phyloP scores from a whole-genome alignment of 257 asterid genomes.

The Solanum etuberosum region DNA sequence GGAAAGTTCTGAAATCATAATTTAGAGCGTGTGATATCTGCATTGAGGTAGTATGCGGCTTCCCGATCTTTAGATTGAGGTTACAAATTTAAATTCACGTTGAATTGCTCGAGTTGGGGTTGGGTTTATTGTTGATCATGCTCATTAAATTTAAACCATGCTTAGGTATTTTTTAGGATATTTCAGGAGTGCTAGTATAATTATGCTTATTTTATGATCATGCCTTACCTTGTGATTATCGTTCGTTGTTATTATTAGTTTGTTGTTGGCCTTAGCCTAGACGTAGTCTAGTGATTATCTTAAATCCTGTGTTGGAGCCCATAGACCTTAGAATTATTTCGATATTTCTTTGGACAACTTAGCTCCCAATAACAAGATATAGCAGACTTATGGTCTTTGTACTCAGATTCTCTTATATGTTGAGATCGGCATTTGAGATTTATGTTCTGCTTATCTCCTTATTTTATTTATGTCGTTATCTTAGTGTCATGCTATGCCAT shows the following conservation, averaged over 20 bases:
- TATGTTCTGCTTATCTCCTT: not conserved
- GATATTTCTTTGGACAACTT: not conserved
- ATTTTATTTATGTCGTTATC: too few relatives aligned
- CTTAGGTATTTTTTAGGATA: too few relatives aligned
- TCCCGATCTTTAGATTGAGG: too few relatives aligned
- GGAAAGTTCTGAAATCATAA: not conserved
- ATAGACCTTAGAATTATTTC: too few relatives aligned
- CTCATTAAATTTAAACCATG: too few relatives aligned
- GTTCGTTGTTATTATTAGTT: too few relatives aligned
- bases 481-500: too few relatives aligned
- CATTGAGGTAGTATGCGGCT: not conserved
- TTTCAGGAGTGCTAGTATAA: not conserved
- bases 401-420: not conserved
- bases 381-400: constrained; percentile 17
- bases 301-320: not conserved
- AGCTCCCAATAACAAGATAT: too few relatives aligned
- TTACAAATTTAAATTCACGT: not conserved
- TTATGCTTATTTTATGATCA: not conserved
- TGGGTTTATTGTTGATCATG: not conserved
- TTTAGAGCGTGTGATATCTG: not conserved
- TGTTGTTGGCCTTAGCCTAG: not conserved
- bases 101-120: not conserved
- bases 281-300: not conserved
- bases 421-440: not conserved
- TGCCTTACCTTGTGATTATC: not conserved